Base-by-base conservation (phyloP, 495 filamentous ascomycete genomes). In the Hypoxylon subgilvum region DNA sequence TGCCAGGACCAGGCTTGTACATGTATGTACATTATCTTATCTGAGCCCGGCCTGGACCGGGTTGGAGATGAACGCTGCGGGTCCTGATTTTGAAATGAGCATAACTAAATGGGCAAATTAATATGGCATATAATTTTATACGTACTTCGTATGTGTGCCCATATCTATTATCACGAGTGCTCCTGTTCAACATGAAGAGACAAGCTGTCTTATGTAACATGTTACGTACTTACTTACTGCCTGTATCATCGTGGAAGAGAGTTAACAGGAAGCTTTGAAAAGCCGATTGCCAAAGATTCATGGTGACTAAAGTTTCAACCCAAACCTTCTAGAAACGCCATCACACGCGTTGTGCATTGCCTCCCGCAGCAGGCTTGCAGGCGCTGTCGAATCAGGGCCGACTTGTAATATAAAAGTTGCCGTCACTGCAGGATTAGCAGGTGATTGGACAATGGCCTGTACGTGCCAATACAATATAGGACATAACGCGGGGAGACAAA, bases 371-470 rank as follows among this genome's bases (percentile, higher is more conserved):
- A 40, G 13, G 14, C 34, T 35, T 61, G 35, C 34, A 48, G 34
- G 40, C n/a, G 39, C 34, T 39, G n/a, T 46, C 9, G n/a, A 51
- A 32, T n/a, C 16, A 18, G 21, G 22, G 19, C 28, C 31, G 35
- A 21, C 31, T 48, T 30, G 4, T 53, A 36, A 32, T 47, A 49
- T 18, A 21, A 52, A 27, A 46, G 27, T 16, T 34, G 10, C 21
- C 9, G 44, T 53, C 48, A 61, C 57, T 53, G 43, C 57, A 63
- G 53, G 21, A 62, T 27, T 52, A 42, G 49, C 42, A 57, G 30
- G 57, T 49, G 53, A 43, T 45, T 57, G 38, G 46, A 18, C 34
- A 52, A 47, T 52, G 47, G 16, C 25, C 25, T 38, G 1, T 13
- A 32, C 16, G 19, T 30, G 40, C 18, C 16, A 9, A 35, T 19